Evolutionary conservation across 2,329 filamentous ascomycete species (phyloP), one percentile per base, ranked within the genome.

Genomic region (Berkeleyomyces basicola): DNA sequence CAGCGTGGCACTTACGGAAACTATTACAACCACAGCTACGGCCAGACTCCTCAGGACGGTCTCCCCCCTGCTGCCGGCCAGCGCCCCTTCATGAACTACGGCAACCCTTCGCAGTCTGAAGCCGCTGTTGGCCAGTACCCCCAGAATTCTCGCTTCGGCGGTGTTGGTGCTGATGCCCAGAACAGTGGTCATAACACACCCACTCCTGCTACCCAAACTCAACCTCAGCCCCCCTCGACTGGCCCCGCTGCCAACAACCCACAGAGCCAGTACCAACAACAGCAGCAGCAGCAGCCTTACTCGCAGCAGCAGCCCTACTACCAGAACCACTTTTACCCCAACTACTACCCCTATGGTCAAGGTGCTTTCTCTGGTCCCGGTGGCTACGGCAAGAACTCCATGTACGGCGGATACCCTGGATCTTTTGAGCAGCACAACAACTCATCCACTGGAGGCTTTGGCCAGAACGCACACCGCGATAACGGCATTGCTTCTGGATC

Each of bases 111-210:
- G 66, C 86, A 78, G 77, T 81, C 70, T 76, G 82, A 83, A 72
- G 85, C 79, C 71, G 76, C 80, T 70, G 23, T 53, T 53, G 82
- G 78, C 76, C 85, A 80, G 69, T 90, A 90, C 71, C 84, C 86
- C 46, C 88, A 91, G 72, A 88, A 79, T 67, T 80, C 82, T 3
- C 80, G 83, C 61, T 85, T 84, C 53, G 79, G 79, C 39, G 77
- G 76, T 67, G 77, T 78, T 39, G 75, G 79, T 65, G 78, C 83
- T 66, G 90, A 95, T 62, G 81, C 82, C 66, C 88, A 90, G 70
- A 90, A 86, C 76, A 96, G 90, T 71, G 92, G 90, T 53, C 87
- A 93, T 72, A 92, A 87, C 69, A 96, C 91, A 2, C 91, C 92
- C 43, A 93, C 95, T 75, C 90, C 91, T 37, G 79, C 85, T 47